Base-by-base conservation (phyloP, 768 basidiomycete species). In the Zangia roseola region DNA sequence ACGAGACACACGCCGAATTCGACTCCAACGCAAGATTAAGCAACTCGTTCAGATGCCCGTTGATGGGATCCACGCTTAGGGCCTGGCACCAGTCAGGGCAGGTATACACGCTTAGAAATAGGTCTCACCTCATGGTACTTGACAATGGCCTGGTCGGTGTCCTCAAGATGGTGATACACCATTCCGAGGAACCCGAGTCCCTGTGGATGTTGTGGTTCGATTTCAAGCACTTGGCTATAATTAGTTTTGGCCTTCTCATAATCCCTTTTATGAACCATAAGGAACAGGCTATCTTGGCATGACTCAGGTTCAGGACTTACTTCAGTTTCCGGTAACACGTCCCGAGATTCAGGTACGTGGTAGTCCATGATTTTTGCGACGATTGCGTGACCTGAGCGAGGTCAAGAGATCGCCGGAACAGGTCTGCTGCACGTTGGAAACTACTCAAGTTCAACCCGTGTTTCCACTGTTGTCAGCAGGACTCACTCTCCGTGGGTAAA, bases 121-220 rank as follows among this genome's bases (percentile, higher is more conserved):
- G 35, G 28, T 50, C 82, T 33, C 45, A 93, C 94, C 74, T 94
- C 91, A 63, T 99, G 97, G 57, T 97, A 98, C 52, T 84, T 86
- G 31, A 91, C 71, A 56, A 99, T 94, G 3, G 95, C 90, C 12
- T 79, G 78, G 56, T 94, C 86, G 6, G 85, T 67, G 40, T 91
- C 75, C 20, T 81, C 82, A 54, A 83, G 71, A 16, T 90, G 73
- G 56, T 97, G 93, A 57, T 86, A 75, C 2, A 95, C 84, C 65
- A 97, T 83, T n/a, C 93, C 97, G 1, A 97, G 74, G 61, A 90
- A 91, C 5, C 88, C 86, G 43, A 94, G 81, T 3, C 92, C 93
- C 10, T 83, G 77, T 1, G 88, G 76, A 52, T 88, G 82, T 26
- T 88, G 80, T n/a, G 93, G 84, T 56, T 97, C 91, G 28, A 97